Evolutionary conservation across 1,139 yeast genomes (phyloP), one percentile per base, ranked within the genome.

Genomic region (Diutina neorugosa): DNA sequence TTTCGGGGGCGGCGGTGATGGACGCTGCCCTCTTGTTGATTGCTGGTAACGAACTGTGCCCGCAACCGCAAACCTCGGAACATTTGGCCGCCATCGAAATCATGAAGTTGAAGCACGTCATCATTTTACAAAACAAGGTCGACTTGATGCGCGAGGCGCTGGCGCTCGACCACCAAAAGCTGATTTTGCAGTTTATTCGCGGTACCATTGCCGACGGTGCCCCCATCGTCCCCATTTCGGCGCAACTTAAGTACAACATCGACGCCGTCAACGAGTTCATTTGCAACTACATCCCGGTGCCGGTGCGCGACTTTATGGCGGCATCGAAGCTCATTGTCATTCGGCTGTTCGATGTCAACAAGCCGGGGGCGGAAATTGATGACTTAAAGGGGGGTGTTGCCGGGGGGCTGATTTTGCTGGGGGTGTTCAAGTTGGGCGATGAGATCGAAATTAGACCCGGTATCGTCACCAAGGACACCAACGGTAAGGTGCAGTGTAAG

Each of bases 1-100:
- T 94, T 81, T 91, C 98, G 52, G 99, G 99, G 69, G 99, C 99
- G 46, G 99, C 99, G 16, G 98, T 94, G 61, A 94, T 94, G 99
- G 99, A 94, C 71, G 99, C 98, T 55, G 99, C 99, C 14, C 77
- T 94, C 58, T 76, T 94, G 65, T 80, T 94, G 61, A 85, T 94
- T 68, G 99, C 98, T 44, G 98, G 98, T 70, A 94, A 94, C 69
- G 99, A 94, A 78, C 83, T 96, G 55, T 94, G 99, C 77, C 99
- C 98, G 58, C 98, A 94, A 77, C 99, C 99, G 50, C 99, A 94
- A 77, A 94, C 99, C 31, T 87, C 96, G 19, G 99, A 94, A 75
- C 99, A 94, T 77, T 80, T 94, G 71, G 99, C 99, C 53, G 99
- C 99, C 58, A 94, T 94, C 65, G 98, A 94, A 76, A 94, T 94